Percentiles rank a stretch among this genome's conserved stretches.
Conservation (phyloP, 2,329 filamentous ascomycete species). For the Beauveria caledonica region DNA sequence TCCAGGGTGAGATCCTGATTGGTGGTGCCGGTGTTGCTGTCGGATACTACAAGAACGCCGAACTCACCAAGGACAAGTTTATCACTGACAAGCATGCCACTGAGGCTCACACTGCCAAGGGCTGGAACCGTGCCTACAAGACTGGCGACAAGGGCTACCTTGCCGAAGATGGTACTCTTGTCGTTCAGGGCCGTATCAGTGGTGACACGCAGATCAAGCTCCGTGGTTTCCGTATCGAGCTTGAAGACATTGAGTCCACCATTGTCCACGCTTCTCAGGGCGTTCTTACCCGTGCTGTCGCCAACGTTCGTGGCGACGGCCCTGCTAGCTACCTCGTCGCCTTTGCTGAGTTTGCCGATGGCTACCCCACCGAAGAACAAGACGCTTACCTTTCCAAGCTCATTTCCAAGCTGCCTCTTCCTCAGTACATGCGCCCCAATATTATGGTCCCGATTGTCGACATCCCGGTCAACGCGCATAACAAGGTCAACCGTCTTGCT, state of each 20-base stretch:
- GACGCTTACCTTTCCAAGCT: constrained; percentile 10
- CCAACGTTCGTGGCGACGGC: constrained; percentile 15
- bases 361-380: constrained; percentile 8
- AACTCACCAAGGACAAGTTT: constrained; percentile 14
- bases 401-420: constrained; percentile 6
- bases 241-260: constrained; percentile 29
- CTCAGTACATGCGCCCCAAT: constrained; percentile 14
- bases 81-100: constrained; percentile 14
- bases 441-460: background rate
- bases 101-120: constrained; percentile 1
- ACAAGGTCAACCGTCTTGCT: constrained; percentile 12
- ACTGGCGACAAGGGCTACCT: constrained; percentile 33
- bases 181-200: constrained; percentile 28
- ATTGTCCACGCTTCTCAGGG: constrained; percentile 18
- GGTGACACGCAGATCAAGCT: constrained; percentile 40
- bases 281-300: constrained; percentile 16
- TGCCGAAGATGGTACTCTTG: constrained; percentile 24
- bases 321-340: constrained; percentile 20
- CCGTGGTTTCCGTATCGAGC: constrained; percentile 35
- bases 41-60: constrained; percentile 30
- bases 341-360: constrained; percentile 19
- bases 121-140: constrained; percentile 25
- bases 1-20: constrained; percentile 18
- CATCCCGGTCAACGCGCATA: constrained; percentile 10
- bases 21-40: constrained; percentile 31